Base-by-base conservation (phyloP, 805 yeast species). In the Candida lessepsii region DNA sequence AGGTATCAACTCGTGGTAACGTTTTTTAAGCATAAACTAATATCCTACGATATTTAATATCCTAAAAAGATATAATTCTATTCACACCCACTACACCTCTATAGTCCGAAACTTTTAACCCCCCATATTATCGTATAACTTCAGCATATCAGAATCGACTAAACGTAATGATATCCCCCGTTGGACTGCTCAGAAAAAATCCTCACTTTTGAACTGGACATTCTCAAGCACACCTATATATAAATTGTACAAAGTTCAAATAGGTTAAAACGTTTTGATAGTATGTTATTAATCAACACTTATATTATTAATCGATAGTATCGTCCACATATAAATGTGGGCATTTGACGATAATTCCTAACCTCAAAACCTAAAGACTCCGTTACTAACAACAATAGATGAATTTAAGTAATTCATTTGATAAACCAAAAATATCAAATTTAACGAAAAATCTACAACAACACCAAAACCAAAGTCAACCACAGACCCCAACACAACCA, bases 401-500 rank as follows among this genome's bases (percentile, higher is more conserved):
- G 41, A 26, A 39, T 32, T 39, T 39, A 17, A 39, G 29, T 17
- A 39, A 32, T 39, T 39, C 42, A 20, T 39, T 32, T 29, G 42
- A 39, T 26, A 39, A 39, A 36, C 40, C 44, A 10, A 47, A 44
- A 34, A 35, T 45, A 5, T 63, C 69, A 17, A 64, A 64, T 48
- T 50, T 64, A 40, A 64, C 70, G 36, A 62, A 55, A 39, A 63
- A 56, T 40, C 50, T 64, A 42, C 48, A 47, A 35, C 42, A 37
- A 32, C 42, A 35, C 25, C 37, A 34, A 34, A 14, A 15, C 10
- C 26, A 19, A 31, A 7, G 13, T 10, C 26, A 31, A 3, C 17
- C 26, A 20, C 35, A 20, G 13, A n/a, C 26, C 8, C 35, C 10
- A 21, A 4, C 15, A 20, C 35, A 18, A 25, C 23, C 5, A n/a